Conservation (phyloP, 2,329 filamentous ascomycete genomes). For the Neofusicoccum laricinum region DNA sequence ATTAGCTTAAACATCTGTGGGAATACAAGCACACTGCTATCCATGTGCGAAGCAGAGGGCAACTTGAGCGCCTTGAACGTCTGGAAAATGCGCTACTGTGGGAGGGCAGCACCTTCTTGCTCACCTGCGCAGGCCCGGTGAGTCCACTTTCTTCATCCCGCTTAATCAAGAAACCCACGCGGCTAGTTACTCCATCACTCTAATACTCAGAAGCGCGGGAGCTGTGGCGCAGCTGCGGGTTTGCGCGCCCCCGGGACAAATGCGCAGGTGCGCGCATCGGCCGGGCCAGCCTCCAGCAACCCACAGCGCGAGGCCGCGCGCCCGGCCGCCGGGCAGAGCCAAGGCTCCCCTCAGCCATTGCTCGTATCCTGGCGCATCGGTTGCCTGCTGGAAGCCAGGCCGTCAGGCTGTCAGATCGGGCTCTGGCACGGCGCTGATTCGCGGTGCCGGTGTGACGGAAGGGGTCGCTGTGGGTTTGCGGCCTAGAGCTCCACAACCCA, state of each 20-base stretch:
- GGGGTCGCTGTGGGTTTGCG: background rate
- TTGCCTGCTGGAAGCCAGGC: background rate
- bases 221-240: background rate
- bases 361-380: background rate
- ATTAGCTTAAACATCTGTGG: background rate
- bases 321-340: background rate
- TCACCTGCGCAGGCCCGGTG: background rate
- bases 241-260: background rate
- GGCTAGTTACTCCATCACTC: background rate
- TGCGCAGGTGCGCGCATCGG: background rate
- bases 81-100: background rate
- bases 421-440: background rate
- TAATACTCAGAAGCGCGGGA: background rate
- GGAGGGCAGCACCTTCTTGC: background rate
- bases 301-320: background rate
- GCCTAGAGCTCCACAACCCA: background rate
- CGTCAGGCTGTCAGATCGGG: background rate
- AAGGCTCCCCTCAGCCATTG: background rate
- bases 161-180: background rate
- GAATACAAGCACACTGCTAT: background rate
- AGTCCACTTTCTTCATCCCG: background rate
- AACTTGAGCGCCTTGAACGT: background rate
- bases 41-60: background rate
- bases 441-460: background rate
- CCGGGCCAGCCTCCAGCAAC: background rate